These are phyloP conservation scores for Cercospora zeina DNA, from an alignment of 2,329 filamentous ascomycete species.

Conservation along the genomic window DNA sequence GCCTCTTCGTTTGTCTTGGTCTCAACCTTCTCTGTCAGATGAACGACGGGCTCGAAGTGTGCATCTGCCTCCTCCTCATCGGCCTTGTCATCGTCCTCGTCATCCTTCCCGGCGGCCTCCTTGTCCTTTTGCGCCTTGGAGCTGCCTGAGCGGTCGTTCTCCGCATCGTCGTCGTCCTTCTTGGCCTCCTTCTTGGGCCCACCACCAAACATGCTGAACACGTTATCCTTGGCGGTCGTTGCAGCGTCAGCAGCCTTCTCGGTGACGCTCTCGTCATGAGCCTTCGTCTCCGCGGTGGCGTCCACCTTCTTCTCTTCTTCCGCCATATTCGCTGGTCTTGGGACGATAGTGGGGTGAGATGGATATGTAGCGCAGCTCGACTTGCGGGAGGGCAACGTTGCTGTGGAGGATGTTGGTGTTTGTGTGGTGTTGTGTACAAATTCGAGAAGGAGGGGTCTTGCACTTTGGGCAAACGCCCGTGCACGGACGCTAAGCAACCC, in stretches of 20 bases:
- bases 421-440: constrained; percentile 9
- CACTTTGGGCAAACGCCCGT: constrained; percentile 5
- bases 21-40: constrained; percentile 94
- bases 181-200: constrained; percentile 97
- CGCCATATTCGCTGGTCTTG: constrained; percentile 31
- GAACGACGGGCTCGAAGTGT: constrained; percentile 95
- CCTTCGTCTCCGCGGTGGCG: constrained; percentile 30
- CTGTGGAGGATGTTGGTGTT: background rate
- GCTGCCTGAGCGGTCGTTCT: constrained; percentile 83
- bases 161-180: constrained; percentile 67
- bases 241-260: constrained; percentile 43
- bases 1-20: constrained; percentile 97
- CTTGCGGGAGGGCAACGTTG: background rate
- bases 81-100: constrained; percentile 40
- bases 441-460: constrained; percentile 11
- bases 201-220: constrained; percentile 99
- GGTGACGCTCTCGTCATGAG: constrained; percentile 42
- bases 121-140: constrained; percentile 67
- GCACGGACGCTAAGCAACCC: constrained; percentile 2
- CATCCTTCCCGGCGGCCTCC: constrained; percentile 50
- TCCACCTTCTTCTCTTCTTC: constrained; percentile 38
- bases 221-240: constrained; percentile 54
- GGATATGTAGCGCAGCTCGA: background rate
- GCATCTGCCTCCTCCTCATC: constrained; percentile 74
- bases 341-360: constrained; percentile 3